Conservation (phyloP, 2,329 filamentous ascomycete genomes). For the Claviceps sp. region DNA sequence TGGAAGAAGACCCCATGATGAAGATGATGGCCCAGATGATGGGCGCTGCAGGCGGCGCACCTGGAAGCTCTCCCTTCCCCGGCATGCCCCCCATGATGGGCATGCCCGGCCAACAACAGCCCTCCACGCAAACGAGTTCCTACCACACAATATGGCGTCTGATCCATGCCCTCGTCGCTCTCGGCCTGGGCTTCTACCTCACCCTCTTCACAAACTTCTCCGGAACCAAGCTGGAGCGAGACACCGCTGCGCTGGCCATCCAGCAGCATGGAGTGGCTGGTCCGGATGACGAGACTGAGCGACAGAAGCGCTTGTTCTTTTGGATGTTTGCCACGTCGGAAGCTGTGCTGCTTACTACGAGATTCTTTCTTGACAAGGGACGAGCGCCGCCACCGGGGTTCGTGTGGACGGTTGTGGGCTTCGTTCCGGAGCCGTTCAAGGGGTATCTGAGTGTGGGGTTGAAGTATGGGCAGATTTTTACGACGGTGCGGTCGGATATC, state of each 20-base stretch:
- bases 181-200: constrained; percentile 58
- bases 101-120: constrained; percentile 22
- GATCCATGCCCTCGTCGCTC: constrained; percentile 58
- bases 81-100: constrained; percentile 29
- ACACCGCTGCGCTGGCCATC: constrained; percentile 22
- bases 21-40: constrained; percentile 67
- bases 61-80: constrained; percentile 22
- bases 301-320: constrained; percentile 41
- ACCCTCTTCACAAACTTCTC: constrained; percentile 54
- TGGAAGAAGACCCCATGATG: constrained; percentile 30
- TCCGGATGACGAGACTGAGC: constrained; percentile 17
- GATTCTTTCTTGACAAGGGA: constrained; percentile 57
- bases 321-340: constrained; percentile 72
- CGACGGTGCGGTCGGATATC: constrained; percentile 59
- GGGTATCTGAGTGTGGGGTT: constrained; percentile 48
- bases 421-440: constrained; percentile 52
- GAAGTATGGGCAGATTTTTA: constrained; percentile 58
- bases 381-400: constrained; percentile 44
- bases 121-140: constrained; percentile 18
- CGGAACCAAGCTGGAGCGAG: constrained; percentile 49
- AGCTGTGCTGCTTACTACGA: constrained; percentile 54
- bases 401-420: constrained; percentile 47
- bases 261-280: constrained; percentile 10
- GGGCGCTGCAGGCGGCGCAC: constrained; percentile 22
- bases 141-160: constrained; percentile 52